A percentile compares a stretch with the other conserved stretches of the same genome.
These are phyloP conservation scores for Takashimella koratensis DNA, from an alignment of 1,284 basidiomycete species.

Conservation along the genomic window DNA sequence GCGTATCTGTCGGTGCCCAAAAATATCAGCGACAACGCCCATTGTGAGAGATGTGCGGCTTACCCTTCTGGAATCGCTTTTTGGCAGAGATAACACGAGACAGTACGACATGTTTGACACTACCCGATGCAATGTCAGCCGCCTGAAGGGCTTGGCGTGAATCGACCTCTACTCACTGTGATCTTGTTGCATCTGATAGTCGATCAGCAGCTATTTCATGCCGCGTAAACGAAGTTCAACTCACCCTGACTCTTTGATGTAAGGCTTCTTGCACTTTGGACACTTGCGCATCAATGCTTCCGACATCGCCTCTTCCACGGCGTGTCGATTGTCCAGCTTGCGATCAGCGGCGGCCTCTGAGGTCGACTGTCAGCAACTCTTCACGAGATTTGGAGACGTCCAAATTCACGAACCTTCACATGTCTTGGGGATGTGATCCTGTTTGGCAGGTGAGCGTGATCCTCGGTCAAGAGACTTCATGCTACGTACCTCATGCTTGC, in stretches of 20 bases:
- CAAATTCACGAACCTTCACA: slow-evolving; percentile 61
- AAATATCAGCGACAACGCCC: neutral
- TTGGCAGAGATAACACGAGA: slow-evolving; percentile 76
- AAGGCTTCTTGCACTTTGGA: slow-evolving; percentile 53
- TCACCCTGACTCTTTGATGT: slow-evolving; percentile 53
- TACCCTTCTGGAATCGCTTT: slow-evolving; percentile 53
- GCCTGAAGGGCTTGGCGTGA: neutral
- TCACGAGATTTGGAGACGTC: neutral
- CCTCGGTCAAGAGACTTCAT: no score
- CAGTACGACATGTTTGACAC: slow-evolving; percentile 63
- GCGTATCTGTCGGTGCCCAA: slow-evolving; percentile 70
- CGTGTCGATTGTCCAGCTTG: slow-evolving; percentile 66
- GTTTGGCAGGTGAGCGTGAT: no score
- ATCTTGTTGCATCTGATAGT: slow-evolving; percentile 54
- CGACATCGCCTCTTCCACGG: slow-evolving; percentile 85
- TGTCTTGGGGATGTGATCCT: slow-evolving; percentile 83
- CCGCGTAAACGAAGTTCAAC: slow-evolving; percentile 58
- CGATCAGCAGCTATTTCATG: slow-evolving; percentile 1
- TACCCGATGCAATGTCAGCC: neutral
- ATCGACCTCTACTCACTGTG: slow-evolving; percentile 58
- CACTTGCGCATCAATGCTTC: slow-evolving; percentile 77
- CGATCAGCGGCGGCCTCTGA: slow-evolving; percentile 66
- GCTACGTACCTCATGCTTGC: slow-evolving; percentile 66
- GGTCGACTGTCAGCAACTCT: no score
- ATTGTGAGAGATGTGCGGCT: neutral